These are phyloP conservation scores for Geranium incanum DNA, from an alignment of 441 rosid genomes.

Conservation along the genomic window DNA sequence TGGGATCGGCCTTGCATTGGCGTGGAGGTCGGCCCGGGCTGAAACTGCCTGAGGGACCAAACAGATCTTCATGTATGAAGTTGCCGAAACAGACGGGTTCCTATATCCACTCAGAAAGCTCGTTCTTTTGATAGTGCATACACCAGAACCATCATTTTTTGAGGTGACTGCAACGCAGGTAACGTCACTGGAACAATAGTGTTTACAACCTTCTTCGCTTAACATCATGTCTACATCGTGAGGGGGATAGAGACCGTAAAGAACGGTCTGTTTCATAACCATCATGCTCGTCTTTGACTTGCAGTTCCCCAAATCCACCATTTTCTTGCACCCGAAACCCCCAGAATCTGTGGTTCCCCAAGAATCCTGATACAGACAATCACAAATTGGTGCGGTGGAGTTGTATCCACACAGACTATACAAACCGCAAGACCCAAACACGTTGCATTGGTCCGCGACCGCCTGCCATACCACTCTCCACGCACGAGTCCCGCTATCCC, in stretches of 20 bases:
- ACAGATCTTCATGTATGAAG: constrained; percentile 34
- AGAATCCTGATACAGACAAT: constrained; percentile 24
- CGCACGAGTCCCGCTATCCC: constrained; percentile 21
- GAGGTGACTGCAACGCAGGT: constrained; percentile 32
- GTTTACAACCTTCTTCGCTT: constrained; percentile 30
- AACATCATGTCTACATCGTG: constrained; percentile 29
- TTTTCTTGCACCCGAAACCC: constrained; percentile 27
- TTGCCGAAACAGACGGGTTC: constrained; percentile 25
- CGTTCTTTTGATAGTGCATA: constrained; percentile 32
- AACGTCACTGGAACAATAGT: constrained; percentile 30
- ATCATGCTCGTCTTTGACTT: constrained; percentile 30
- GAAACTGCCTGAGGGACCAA: constrained; percentile 38
- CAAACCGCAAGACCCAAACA: constrained; percentile 39
- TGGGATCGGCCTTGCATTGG: constrained; percentile 16
- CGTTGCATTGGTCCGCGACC: constrained; percentile 36
- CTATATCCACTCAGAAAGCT: constrained; percentile 31
- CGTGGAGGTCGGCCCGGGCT: constrained; percentile 23
- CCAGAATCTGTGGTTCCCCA: constrained; percentile 21
- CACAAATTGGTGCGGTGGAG: constrained; percentile 28
- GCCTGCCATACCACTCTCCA: constrained; percentile 41
- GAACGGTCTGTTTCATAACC: constrained; percentile 25
- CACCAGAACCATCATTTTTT: constrained; percentile 34
- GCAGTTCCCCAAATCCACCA: constrained; percentile 35
- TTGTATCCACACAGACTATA: constrained; percentile 32
- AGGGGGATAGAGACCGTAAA: constrained; percentile 35